Conservation (phyloP, 176 grass and related monocot species). For the Zea luxurians region DNA sequence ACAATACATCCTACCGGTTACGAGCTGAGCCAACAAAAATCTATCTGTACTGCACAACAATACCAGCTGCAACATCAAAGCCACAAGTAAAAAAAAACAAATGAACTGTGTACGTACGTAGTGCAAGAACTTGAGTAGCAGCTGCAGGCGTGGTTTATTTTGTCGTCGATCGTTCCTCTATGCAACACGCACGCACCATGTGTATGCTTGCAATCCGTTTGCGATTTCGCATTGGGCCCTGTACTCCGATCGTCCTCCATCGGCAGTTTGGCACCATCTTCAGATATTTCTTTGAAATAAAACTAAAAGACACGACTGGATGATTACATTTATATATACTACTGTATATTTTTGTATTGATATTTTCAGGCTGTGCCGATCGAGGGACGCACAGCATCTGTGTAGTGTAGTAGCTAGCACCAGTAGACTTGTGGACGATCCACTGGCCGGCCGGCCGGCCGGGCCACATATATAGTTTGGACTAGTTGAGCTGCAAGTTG, state of each 20-base stretch:
- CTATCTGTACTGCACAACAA: background rate
- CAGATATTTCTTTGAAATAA: background rate
- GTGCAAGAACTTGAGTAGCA: background rate
- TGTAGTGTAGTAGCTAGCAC: background rate
- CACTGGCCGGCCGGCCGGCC: too few relatives aligned
- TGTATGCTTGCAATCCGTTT: background rate
- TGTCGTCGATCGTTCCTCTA: too few relatives aligned
- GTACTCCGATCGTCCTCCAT: background rate
- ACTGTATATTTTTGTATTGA: background rate
- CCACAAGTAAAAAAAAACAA: background rate
- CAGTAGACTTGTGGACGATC: background rate
- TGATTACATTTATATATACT: background rate
- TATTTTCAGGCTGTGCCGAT: too few relatives aligned
- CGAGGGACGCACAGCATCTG: background rate
- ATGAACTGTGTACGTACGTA: background rate
- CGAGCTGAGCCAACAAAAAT: too few relatives aligned
- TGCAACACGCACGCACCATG: background rate
- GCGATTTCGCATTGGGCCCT: background rate
- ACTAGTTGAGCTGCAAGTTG: background rate
- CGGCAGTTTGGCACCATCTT: constrained; percentile 9
- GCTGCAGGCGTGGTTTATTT: background rate
- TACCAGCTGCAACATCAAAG: background rate
- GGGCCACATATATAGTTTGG: background rate
- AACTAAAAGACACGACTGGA: background rate
- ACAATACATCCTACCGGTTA: too few relatives aligned